Base-by-base conservation (phyloP, 1,284 basidiomycete genomes). In the Boletellus dicymbophilus region DNA sequence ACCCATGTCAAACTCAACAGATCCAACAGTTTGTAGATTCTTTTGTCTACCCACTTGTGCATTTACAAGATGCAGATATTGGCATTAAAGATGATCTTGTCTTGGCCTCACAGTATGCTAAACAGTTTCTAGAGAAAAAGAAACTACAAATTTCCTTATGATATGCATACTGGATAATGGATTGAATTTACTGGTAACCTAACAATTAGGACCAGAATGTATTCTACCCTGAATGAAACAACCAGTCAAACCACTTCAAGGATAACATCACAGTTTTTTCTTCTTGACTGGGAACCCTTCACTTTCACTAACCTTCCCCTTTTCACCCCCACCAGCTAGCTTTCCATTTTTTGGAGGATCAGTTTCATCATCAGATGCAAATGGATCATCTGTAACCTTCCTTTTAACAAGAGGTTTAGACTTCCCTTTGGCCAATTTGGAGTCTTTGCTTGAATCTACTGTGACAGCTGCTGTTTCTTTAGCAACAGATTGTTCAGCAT, bases 341-440 rank as follows among this genome's bases (percentile, higher is more conserved):
- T 47, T 37, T 42, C n/a, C 34, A 41, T n/a, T 30, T 18, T 48
- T 49, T 3, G 50, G 47, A 2, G 27, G 13, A 15, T 62, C 62
- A 36, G 60, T 63, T 2, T 74, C 74, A 22, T 71, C 68, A 43
- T 80, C 78, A 41, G 79, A 80, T 38, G 61, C 74, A 63, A 82
- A 82, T 4, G 72, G 71, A 59, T 81, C 72, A 10, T 54, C 71
- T 3, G 55, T 54, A 16, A 46, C 59, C 59, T 73, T 78, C 56
- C 70, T 75, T 61, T 78, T 80, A 2, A 71, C 27, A 38, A 51
- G 37, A 27, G n/a, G 65, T 55, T 76, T 79, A 11, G 70, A 70
- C 55, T 73, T 78, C 30, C 63, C 46, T 60, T 76, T 10, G 11
- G 37, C 23, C 31, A 60, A 11, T 48, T 70, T 74, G 9, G 47